phyloP scores from a whole-genome alignment of 2,329 filamentous ascomycete species.

The Microsporum ferrugineum region DNA sequence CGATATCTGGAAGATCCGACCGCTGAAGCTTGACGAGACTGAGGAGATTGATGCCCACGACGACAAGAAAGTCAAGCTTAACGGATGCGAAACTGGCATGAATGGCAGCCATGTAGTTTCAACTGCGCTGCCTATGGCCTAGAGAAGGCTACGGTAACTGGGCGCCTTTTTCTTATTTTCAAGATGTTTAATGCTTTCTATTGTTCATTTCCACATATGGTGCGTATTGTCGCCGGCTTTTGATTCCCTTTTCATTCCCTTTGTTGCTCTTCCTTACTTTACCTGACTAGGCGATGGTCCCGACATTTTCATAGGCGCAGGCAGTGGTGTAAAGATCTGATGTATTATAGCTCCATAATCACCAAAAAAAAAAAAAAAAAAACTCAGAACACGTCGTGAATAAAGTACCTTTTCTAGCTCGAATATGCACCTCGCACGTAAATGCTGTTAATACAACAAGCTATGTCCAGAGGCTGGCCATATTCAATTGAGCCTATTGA shows the following conservation, averaged over 20 bases:
- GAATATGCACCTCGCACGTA: neutral
- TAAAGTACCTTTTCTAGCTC: neutral
- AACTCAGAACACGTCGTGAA: neutral
- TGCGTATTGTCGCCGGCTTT: neutral
- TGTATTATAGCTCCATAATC: neutral
- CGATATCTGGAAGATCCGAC: constrained; percentile 21
- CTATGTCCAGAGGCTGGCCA: neutral
- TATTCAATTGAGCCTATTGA: neutral
- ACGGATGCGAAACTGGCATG: neutral
- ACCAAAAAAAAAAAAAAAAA: neutral
- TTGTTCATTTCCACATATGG: neutral
- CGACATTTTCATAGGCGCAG: neutral
- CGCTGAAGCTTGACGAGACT: constrained; percentile 9
- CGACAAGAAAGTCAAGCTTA: neutral
- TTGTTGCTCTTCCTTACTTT: neutral
- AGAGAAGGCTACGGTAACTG: neutral
- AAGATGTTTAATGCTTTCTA: neutral
- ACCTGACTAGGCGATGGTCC: neutral
- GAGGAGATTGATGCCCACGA: constrained; percentile 1
- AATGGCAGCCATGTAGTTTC: neutral
- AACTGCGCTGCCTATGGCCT: neutral
- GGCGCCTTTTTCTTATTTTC: neutral
- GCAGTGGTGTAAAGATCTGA: neutral
- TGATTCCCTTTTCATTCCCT: neutral
- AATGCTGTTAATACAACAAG: neutral